Base-by-base conservation (phyloP, 495 filamentous ascomycete species). In the Aspergillus sclerotioniger region DNA sequence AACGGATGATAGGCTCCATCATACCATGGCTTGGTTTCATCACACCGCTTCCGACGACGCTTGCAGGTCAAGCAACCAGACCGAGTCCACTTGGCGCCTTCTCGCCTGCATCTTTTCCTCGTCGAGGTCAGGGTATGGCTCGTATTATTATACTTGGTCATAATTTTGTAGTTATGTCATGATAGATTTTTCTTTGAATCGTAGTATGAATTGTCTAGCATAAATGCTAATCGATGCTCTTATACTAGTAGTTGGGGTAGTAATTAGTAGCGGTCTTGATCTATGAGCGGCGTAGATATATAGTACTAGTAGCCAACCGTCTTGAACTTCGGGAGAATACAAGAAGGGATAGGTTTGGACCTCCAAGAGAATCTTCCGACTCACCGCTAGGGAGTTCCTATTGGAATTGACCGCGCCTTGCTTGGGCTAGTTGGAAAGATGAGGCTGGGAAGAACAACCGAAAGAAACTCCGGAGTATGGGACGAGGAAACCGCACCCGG, bases 1-100 rank as follows among this genome's bases (percentile, higher is more conserved):
- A 2, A 15, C 7, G 32, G 47, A 31, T 16, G 7, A 32, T 21
- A 6, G 28, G 19, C 8, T 32, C 13, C 19, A 21, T 28, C 46
- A 32, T 62, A 76, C 76, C 70, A 72, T 8, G 76, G 76, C 54
- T 77, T 79, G 10, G 71, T 60, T 61, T 77, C 75, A 54, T 79
- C 76, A 35, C 76, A 79, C 46, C 70, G 70, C 58, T 79, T 79
- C 28, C 74, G 71, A 44, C 76, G 68, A 50, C 64, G 70, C 54
- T 79, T 79, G 57, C 76, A 79, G 0, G 76, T 79, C 17, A 77
- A 44, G 48, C 76, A 79, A 6, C 73, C 76, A 0, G 73, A 75
- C 6, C 76, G 73, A 57, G 72, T 74, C 76, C 76, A 79, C 57
- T 67, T 69, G 2, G 65, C 67, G 6, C 74, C 70, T n/a, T 69